A percentile compares a stretch with the other conserved stretches of the same genome.
phyloP scores from a whole-genome alignment of 257 asterid species.

The Scutellaria barbata region DNA sequence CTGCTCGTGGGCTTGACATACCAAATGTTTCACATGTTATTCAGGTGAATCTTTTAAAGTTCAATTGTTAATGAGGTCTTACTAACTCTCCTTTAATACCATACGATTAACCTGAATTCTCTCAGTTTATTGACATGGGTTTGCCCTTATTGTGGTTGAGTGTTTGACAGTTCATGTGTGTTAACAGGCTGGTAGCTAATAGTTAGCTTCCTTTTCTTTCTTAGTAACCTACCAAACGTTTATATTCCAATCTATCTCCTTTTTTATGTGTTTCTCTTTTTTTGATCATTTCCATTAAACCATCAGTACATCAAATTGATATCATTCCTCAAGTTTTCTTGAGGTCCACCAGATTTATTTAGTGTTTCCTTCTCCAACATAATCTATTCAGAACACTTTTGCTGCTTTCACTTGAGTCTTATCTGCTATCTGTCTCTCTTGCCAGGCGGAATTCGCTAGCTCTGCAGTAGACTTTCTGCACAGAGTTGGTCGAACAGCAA shows the following conservation, averaged over 20 bases:
- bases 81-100: background rate
- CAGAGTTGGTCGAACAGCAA: slow-evolving; percentile 96
- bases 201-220: no score
- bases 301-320: background rate
- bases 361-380: background rate
- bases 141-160: no score
- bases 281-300: no score
- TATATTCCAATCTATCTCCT: background rate
- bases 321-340: background rate
- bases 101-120: background rate
- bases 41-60: slow-evolving; percentile 58
- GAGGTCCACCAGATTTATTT: background rate
- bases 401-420: background rate
- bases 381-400: background rate
- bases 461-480: slow-evolving; percentile 96
- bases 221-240: no score
- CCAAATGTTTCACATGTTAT: slow-evolving; percentile 91
- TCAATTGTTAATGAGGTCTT: background rate
- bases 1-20: slow-evolving; percentile 95
- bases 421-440: slow-evolving; percentile 17
- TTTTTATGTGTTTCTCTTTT: no score
- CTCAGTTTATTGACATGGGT: background rate
- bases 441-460: slow-evolving; percentile 89
- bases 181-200: no score
- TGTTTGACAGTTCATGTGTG: no score